phyloP scores from a whole-genome alignment of 2,329 filamentous ascomycete species.

The Fusarium fracticaudum region DNA sequence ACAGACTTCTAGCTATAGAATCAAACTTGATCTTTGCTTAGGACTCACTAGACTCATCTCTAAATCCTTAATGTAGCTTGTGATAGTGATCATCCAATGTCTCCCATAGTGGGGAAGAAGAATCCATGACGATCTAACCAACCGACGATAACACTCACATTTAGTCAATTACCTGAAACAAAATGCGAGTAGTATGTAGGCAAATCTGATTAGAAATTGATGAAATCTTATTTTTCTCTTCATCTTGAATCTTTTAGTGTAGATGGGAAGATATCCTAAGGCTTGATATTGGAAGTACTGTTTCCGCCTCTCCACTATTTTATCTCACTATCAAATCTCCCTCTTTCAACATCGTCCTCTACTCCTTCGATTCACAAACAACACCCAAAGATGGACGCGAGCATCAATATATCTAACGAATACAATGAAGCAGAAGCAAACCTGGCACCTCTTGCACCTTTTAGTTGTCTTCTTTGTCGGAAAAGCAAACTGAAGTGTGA shows the following conservation, averaged over 20 bases:
- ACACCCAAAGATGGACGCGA: neutral
- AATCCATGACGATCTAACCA: slow-evolving; percentile 14
- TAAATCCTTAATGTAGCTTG: neutral
- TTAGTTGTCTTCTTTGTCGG: slow-evolving; percentile 14
- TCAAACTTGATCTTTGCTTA: neutral
- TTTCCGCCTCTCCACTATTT: slow-evolving; percentile 2
- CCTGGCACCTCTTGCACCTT: neutral
- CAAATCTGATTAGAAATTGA: neutral
- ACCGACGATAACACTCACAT: neutral
- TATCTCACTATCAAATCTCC: neutral
- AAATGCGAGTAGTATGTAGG: neutral
- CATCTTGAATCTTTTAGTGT: neutral
- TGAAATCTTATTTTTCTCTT: neutral
- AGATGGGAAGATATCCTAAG: neutral
- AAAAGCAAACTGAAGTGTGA: slow-evolving; percentile 19
- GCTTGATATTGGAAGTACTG: neutral
- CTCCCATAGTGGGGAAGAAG: neutral
- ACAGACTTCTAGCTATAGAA: neutral
- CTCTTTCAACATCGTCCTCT: neutral
- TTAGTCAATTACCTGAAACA: neutral
- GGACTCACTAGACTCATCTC: neutral
- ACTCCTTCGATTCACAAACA: neutral
- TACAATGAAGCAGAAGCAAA: neutral
- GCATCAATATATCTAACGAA: too few species aligned
- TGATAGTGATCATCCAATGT: neutral